A percentile compares a stretch with the other conserved stretches of the same genome.
These are phyloP conservation scores for Thymus mandschuricus DNA, from an alignment of 257 asterid genomes.

Conservation along the genomic window DNA sequence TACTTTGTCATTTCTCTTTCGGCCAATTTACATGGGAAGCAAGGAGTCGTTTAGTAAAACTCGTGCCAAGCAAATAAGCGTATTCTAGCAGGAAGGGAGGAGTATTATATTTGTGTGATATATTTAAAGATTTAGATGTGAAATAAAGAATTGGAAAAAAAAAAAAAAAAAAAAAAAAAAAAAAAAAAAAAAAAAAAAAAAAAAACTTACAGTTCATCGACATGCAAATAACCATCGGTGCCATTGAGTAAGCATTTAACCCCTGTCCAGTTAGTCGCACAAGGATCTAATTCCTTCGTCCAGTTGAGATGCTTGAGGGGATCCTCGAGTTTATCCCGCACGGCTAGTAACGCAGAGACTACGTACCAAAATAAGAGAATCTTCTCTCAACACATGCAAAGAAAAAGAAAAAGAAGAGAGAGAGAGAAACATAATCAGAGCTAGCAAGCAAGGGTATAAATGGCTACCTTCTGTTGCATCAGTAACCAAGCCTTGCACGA, in stretches of 20 bases:
- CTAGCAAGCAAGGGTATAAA: background rate
- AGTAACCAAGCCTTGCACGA: constrained; percentile 40
- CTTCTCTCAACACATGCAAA: background rate
- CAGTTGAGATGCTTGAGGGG: constrained; percentile 42
- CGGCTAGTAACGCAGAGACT: constrained; percentile 46
- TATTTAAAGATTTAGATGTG: no score
- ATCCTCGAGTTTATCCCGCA: constrained; percentile 38
- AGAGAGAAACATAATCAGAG: no score
- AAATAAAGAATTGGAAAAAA: no score
- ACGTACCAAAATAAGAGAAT: background rate
- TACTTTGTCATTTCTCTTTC: no score
- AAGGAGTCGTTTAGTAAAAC: no score
- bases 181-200: background rate
- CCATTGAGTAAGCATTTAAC: constrained; percentile 24
- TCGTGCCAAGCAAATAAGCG: no score
- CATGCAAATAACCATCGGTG: constrained; percentile 48
- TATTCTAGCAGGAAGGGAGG: no score
- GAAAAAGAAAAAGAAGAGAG: background rate
- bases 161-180: no score
- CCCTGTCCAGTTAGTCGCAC: constrained; percentile 45
- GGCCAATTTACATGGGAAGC: no score
- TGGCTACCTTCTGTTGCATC: constrained; percentile 45
- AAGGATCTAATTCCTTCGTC: constrained; percentile 45
- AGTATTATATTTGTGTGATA: no score
- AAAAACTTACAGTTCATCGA: constrained; percentile 40